Evolutionary conservation across 345 rosid species (phyloP), one percentile per base, ranked within the genome.

Genomic region (Clausena lansium): DNA sequence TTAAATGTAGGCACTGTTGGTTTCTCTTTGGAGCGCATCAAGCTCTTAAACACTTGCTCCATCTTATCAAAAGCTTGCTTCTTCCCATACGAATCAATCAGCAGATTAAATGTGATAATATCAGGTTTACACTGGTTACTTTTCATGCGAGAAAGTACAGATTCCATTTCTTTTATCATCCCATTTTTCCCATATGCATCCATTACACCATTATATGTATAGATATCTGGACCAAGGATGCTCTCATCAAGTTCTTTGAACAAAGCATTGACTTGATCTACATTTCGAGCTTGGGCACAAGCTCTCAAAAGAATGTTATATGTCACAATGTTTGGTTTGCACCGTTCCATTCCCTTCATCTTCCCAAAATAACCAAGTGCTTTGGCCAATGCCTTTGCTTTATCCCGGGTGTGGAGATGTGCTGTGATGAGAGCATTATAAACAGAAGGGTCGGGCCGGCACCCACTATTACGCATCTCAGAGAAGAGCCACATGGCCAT

Each of bases 401-500:
- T 93, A 70, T 95, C 97, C 38, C 77, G 86, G 36, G 96, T 85
- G 77, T 91, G 98, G 61, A 95, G 94, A 83, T 95, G 99, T 60
- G 98, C 98, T 0, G 93, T 81, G 76, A 95, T 95, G 59, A 95
- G 89, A 3, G 98, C 87, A 59, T 95, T 95, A 85, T 93, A 95
- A 66, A 95, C 98, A 8, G 99, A 93, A 55, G 96, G 66, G 67
- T 95, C 97, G 2, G 97, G 97, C 22, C 96, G 92, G 83, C 99
- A 95, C 19, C 99, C 99, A 28, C 99, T 91, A 74, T 90, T 93
- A 27, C 92, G 88, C 99, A 95, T 95, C 91, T 95, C 97, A 5
- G 98, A 89, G 80, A 95, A 95, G 19, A 95, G 90, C 99, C 99
- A 95, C 96, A 95, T 92, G 1, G 98, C 99, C 99, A 93, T 90